Base-by-base conservation (phyloP, 1,284 basidiomycete genomes). In the Fomitopsis betulina region DNA sequence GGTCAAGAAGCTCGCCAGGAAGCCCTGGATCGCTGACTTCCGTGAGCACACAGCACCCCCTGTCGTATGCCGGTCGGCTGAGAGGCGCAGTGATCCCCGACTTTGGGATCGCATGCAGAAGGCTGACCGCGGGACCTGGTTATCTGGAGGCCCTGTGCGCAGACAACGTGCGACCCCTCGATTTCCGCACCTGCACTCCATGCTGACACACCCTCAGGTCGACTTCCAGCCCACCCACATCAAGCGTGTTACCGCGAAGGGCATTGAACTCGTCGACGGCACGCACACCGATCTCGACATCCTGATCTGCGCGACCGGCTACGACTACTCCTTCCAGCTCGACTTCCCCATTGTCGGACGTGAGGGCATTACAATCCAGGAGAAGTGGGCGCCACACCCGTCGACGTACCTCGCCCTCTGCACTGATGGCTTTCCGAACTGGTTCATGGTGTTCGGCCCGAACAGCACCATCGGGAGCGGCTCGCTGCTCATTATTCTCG, bases 81-180 rank as follows among this genome's bases (percentile, higher is more conserved):
- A 47, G 39, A 53, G 45, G 43, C 38, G 2, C 39, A 85, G 83
- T 86, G 10, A 74, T 86, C 21, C 85, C 85, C 2, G 76, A 78
- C 52, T 87, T 86, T 63, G 73, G 79, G 4, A 79, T 85, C 13
- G 76, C 73, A 9, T 87, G 84, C 67, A 75, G 83, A 35, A 75
- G 86, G 40, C 69, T 86, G 42, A 87, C 86, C 0, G 85, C 86
- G 2, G 86, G 84, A 0, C 84, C 84, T 33, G 84, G 85, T 2
- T 88, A 85, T 66, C 74, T 88, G 25, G 84, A 86, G 64, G 81
- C 86, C 0, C 68, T 87, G 8, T 81, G 80, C 60, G 75, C 80
- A 67, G 79, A 82, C 55, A 86, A 87, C 64, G 84, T 84, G 56
- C 47, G 73, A 63, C 5, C 52, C 25, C 21, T 50, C 45, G 15